phyloP scores from a whole-genome alignment of 2,329 filamentous ascomycete species.

The Dryadomyces quercus-mongolicae region DNA sequence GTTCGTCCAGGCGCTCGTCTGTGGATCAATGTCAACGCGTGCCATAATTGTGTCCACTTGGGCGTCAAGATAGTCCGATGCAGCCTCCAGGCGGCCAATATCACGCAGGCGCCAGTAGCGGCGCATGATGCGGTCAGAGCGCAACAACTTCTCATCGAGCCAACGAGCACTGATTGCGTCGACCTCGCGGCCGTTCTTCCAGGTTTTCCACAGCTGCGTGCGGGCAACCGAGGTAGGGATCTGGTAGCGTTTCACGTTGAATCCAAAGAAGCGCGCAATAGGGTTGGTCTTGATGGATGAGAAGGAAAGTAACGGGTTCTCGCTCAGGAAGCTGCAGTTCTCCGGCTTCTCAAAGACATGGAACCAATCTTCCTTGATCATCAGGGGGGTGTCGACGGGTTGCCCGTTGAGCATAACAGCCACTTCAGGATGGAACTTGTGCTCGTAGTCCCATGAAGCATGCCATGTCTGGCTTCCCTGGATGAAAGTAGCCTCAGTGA shows the following conservation, averaged over 20 bases:
- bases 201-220: constrained; percentile 32
- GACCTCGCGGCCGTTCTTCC: constrained; percentile 29
- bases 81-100: constrained; percentile 23
- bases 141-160: constrained; percentile 31
- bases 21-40: constrained; percentile 19
- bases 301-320: constrained; percentile 39
- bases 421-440: constrained; percentile 34
- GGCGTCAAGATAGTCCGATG: constrained; percentile 27
- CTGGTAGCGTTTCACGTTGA: constrained; percentile 22
- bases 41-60: constrained; percentile 20
- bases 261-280: constrained; percentile 21
- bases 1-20: constrained; percentile 20
- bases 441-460: constrained; percentile 34
- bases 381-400: constrained; percentile 36
- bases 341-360: constrained; percentile 28
- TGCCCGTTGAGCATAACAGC: constrained; percentile 36
- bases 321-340: constrained; percentile 29
- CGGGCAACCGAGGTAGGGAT: constrained; percentile 30
- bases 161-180: constrained; percentile 33
- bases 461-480: constrained; percentile 39
- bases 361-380: constrained; percentile 36
- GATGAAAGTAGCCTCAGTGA: constrained; percentile 41
- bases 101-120: constrained; percentile 26
- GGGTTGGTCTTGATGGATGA: constrained; percentile 18
- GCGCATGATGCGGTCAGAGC: constrained; percentile 24